Percentiles rank a stretch among this genome's conserved stretches.
phyloP scores from a whole-genome alignment of 257 asterid species.

The Plantago ovata region DNA sequence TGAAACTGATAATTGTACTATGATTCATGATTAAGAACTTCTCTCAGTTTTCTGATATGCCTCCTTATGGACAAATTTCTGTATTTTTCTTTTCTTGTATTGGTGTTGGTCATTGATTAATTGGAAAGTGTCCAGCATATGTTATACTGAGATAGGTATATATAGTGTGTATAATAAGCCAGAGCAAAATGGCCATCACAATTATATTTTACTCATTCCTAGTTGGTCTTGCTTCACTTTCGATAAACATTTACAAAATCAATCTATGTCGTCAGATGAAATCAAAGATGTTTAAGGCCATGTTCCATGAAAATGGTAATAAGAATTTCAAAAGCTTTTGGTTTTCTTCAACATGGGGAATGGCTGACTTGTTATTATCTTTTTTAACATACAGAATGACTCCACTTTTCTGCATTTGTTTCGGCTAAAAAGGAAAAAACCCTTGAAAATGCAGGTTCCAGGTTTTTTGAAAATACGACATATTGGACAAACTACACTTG shows the following conservation, averaged over 20 bases:
- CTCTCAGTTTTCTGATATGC: background rate
- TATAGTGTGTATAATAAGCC: background rate
- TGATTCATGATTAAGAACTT: background rate
- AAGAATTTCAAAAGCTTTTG: no score
- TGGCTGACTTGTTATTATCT: background rate
- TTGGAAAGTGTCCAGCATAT: no score
- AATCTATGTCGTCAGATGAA: background rate
- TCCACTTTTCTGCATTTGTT: background rate
- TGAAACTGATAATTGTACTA: no score
- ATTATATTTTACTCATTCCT: background rate
- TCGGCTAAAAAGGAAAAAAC: background rate
- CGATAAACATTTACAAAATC: background rate
- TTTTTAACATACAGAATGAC: background rate
- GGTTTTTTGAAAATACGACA: slow-evolving; percentile 72
- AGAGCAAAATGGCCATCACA: background rate
- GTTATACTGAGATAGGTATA: background rate
- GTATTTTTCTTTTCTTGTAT: background rate
- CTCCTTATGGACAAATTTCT: background rate
- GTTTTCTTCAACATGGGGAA: background rate
- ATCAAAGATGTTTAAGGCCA: background rate
- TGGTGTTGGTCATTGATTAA: no score
- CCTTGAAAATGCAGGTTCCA: slow-evolving; percentile 58
- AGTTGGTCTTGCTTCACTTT: background rate
- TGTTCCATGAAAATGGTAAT: background rate
- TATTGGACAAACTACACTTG: slow-evolving; percentile 75